Evolutionary conservation across 2,329 filamentous ascomycete genomes (phyloP), one percentile per base, ranked within the genome.

Genomic region (Arthrobotrys iridis): DNA sequence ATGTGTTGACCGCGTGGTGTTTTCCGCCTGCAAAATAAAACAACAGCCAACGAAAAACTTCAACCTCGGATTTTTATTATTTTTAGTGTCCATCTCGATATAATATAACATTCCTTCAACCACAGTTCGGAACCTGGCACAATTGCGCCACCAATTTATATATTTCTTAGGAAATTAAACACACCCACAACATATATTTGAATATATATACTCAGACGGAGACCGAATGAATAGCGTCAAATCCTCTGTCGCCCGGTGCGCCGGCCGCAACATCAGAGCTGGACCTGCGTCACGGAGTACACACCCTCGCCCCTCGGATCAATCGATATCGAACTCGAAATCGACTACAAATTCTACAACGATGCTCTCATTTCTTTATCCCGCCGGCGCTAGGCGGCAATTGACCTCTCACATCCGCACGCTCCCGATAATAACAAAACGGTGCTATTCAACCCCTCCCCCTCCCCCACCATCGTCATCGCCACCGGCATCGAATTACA

Each of bases 301-400:
- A 45, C 48, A 33, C 45, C 63, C 40, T 20, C 65, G 52, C 43
- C 22, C 33, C n/a, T 24, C 52, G 30, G 11, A 26, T 13, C 28
- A 24, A n/a, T 6, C 45, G 18, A 57, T n/a, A 15, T 26, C 52
- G 33, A 11, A 22, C 4, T 4, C n/a, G 40, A 48, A 33, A 35
- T 33, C 40, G 8, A 46, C 15, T 2, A 30, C 57, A 22, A 45
- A 22, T 8, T 4, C 45, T 28, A 50, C 59, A 22, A 52, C 15
- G 13, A 65, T 67, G 60, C 55, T 74, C 15, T 67, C 70, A 4
- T 74, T 74, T 33, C 57, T 74, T 10, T 74, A 74, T 48, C 70
- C 70, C 0, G 13, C 55, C 3, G 43, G 26, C n/a, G 37, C 70
- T 2, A 46, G 70, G 26, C 43, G 62, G 20, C 48, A 57, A 26